Evolutionary conservation across 352 stramenopile genomes (phyloP).

Genomic region (Phytophthora kernoviae): DNA sequence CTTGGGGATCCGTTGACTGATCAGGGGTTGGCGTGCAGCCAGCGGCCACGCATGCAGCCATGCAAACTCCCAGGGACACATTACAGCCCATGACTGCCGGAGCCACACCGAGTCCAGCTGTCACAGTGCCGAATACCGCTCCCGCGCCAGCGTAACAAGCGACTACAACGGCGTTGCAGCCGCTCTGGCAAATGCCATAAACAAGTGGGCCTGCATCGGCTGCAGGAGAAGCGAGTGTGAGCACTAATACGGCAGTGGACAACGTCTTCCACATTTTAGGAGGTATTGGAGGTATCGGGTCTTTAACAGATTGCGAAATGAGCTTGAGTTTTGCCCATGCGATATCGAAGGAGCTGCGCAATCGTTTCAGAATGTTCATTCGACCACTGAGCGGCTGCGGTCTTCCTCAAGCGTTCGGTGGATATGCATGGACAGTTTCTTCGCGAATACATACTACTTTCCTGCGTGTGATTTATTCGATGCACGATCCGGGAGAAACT

Average conservation of each 20-base stretch:
- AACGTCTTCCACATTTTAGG: conserved; percentile 20
- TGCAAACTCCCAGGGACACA: conserved; percentile 35
- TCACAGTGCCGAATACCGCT: conserved; percentile 41
- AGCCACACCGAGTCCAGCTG: conserved; percentile 13
- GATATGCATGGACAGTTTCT: too few relatives aligned
- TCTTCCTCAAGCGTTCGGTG: too few relatives aligned
- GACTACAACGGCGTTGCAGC: conserved; percentile 42
- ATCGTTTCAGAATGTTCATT: too few relatives aligned
- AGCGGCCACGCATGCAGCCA: conserved; percentile 41
- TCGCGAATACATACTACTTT: too few relatives aligned
- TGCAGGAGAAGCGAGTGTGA: conserved; percentile 5
- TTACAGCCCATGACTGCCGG: conserved; percentile 35
- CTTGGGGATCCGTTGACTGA: too few relatives aligned
- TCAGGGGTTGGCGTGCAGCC: conserved; percentile 28
- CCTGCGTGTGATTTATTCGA: too few relatives aligned
- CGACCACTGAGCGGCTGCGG: too few relatives aligned
- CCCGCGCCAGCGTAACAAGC: conserved; percentile 42
- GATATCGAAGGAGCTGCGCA: too few relatives aligned
- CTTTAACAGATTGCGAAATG: conserved; percentile 1
- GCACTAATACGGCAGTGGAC: neutral
- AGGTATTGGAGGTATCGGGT: neutral
- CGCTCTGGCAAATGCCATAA: conserved; percentile 51
- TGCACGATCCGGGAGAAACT: too few relatives aligned
- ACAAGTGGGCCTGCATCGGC: conserved; percentile 23
- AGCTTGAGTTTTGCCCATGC: too few relatives aligned